Evolutionary conservation across 1,139 yeast species (phyloP).

Genomic region (Geotrichum reessii): DNA sequence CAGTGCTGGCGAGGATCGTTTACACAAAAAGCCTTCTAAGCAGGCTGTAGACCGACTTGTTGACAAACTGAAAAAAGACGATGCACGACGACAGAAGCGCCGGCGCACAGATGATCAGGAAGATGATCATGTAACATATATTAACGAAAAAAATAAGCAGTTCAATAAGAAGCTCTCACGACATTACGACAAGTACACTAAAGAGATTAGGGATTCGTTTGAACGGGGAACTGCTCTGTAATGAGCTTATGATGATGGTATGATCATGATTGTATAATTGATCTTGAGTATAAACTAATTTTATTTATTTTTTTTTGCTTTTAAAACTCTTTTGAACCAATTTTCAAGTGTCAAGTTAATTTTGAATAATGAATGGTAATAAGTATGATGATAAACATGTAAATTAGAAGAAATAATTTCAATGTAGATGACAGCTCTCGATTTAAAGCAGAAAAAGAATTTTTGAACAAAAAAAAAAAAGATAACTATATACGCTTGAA

Average conservation of each 20-base stretch:
- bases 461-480: too few species aligned
- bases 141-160: slow-evolving; percentile 73
- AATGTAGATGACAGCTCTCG: too few species aligned
- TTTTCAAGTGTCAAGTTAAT: too few species aligned
- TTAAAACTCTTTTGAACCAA: too few species aligned
- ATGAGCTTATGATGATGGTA: neutral
- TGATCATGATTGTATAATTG: neutral
- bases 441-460: too few species aligned
- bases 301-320: neutral
- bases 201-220: slow-evolving; percentile 39
- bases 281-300: neutral
- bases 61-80: slow-evolving; percentile 38
- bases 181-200: slow-evolving; percentile 46
- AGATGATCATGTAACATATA: slow-evolving; percentile 39
- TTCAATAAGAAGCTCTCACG: slow-evolving; percentile 69
- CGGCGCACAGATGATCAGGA: slow-evolving; percentile 35
- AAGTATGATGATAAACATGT: too few species aligned
- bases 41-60: slow-evolving; percentile 43
- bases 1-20: slow-evolving; percentile 22
- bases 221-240: slow-evolving; percentile 41
- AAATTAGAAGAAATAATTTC: too few species aligned
- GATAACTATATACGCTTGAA: too few species aligned
- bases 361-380: too few species aligned
- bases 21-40: slow-evolving; percentile 36
- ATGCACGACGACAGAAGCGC: slow-evolving; percentile 36